Base-by-base conservation (phyloP, 805 yeast species). In the Metschnikowia cerradonensis region DNA sequence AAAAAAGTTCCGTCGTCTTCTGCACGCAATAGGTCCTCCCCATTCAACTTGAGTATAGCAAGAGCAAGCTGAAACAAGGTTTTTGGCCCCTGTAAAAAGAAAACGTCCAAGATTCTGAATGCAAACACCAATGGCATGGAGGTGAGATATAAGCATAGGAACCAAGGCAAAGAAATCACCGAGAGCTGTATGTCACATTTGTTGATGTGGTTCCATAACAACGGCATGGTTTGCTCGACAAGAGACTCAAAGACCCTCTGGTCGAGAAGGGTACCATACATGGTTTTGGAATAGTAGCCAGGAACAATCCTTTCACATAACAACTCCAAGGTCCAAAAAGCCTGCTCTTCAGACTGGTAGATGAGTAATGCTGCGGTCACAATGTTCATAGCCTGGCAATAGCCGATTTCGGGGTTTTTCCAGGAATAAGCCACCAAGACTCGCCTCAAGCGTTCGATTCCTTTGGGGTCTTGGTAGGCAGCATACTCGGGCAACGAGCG, bases 371-470 rank as follows among this genome's bases (percentile, higher is more conserved):
- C 91, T 1, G 96, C 96, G 1, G 81, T 83, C 7, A 88, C 90
- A 47, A 94, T 94, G 65, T 94, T 94, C 99, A 95, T 94, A 1
- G 98, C 99, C 67, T 94, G 99, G 66, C 99, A 94, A 67, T 94
- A 94, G 0, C 99, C 99, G 23, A 94, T 89, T 39, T 92, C 96
- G 0, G 96, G 97, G 65, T 91, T 90, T 57, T 87, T 88, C 97
- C 98, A 94, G 0, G 97, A 88, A 63, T 91, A 94, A 0, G 97
- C 97, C 0, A 95, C 86, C 52, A 94, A 76, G 0, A 94, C 98
- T 53, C 96, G 78, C 54, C 99, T 77, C 44, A 94, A 76, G 49
- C 96, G 75, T 45, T 76, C 80, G 41, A 94, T 91, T 6, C 99
- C 99, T 61, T 88, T 95, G 4, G 78, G 78, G 7, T 78, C 77